Percentiles rank a stretch among this genome's conserved stretches.
phyloP scores from a whole-genome alignment of 2,329 filamentous ascomycete genomes.

The Aspergillus spinulosporus region DNA sequence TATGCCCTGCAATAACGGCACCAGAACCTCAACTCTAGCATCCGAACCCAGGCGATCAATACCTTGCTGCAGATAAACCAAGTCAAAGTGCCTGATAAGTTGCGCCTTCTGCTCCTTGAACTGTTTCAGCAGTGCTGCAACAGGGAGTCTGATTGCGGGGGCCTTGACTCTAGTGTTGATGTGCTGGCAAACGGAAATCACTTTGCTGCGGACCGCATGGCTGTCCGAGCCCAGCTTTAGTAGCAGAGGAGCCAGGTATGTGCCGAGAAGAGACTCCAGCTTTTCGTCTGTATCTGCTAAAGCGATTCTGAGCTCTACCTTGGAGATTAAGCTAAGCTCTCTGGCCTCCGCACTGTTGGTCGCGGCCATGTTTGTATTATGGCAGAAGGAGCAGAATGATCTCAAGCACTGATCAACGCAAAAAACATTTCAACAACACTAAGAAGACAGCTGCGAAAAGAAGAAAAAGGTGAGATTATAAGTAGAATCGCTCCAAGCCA shows the following conservation, averaged over 20 bases:
- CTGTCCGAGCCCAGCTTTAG: slow-evolving; percentile 84
- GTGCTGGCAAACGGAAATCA: slow-evolving; percentile 70
- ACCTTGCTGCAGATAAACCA: slow-evolving; percentile 87
- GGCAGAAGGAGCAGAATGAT: not conserved
- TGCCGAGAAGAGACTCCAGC: slow-evolving; percentile 73
- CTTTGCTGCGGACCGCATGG: slow-evolving; percentile 75
- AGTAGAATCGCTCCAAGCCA: slow-evolving; percentile 8
- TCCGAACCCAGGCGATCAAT: slow-evolving; percentile 59
- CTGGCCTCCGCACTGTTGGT: slow-evolving; percentile 52
- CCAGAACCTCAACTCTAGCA: slow-evolving; percentile 72
- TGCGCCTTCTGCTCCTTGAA: slow-evolving; percentile 76
- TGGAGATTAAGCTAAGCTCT: slow-evolving; percentile 79
- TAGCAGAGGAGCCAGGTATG: slow-evolving; percentile 77
- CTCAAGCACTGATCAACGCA: slow-evolving; percentile 16
- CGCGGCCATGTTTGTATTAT: slow-evolving; percentile 31
- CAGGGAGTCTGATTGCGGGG: slow-evolving; percentile 72
- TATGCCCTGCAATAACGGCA: slow-evolving; percentile 68
- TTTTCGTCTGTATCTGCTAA: slow-evolving; percentile 82
- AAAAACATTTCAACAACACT: not conserved
- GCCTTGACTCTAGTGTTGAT: slow-evolving; percentile 65
- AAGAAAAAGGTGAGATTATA: not conserved
- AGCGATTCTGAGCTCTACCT: slow-evolving; percentile 80
- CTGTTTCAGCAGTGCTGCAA: slow-evolving; percentile 82
- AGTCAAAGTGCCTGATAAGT: slow-evolving; percentile 82
- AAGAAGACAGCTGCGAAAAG: not conserved